These are phyloP conservation scores for Leccinum angustisporum DNA, from an alignment of 1,284 basidiomycete species.

Conservation along the genomic window DNA sequence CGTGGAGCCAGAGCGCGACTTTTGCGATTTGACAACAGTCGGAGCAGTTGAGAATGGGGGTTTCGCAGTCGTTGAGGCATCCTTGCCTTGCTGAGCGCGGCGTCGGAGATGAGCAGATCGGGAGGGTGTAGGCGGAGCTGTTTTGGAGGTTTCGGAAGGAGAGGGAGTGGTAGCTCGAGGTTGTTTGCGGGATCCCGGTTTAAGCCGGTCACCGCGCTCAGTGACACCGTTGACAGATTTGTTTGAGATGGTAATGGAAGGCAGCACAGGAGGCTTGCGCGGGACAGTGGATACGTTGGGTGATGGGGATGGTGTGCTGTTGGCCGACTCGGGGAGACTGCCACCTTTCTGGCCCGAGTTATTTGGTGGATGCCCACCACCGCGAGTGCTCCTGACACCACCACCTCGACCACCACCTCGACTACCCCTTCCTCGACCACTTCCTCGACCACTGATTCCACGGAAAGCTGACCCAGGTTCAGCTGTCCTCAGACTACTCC, in stretches of 20 bases:
- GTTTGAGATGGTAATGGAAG: slow-evolving; percentile 9
- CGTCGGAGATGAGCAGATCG: slow-evolving; percentile 42
- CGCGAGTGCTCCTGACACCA: slow-evolving; percentile 30
- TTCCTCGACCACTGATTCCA: slow-evolving; percentile 32
- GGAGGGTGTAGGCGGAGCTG: slow-evolving; percentile 35
- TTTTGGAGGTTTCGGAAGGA: slow-evolving; percentile 32
- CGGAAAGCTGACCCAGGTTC: slow-evolving; percentile 54
- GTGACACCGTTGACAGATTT: slow-evolving; percentile 15
- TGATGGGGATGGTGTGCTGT: slow-evolving; percentile 23
- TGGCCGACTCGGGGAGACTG: slow-evolving; percentile 19
- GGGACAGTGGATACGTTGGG: slow-evolving; percentile 20
- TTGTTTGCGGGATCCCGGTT: slow-evolving; percentile 37
- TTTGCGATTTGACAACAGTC: slow-evolving; percentile 24
- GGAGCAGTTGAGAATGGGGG: slow-evolving; percentile 7
- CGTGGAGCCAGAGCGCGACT: slow-evolving; percentile 18
- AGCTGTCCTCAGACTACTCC: slow-evolving; percentile 40
- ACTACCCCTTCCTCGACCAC: slow-evolving; percentile 31
- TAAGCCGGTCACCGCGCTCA: slow-evolving; percentile 35
- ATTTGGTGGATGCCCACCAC: slow-evolving; percentile 30
- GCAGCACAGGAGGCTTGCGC: slow-evolving; percentile 20
- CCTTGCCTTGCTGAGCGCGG: slow-evolving; percentile 35
- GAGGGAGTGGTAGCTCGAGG: slow-evolving; percentile 35
- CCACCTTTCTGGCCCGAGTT: slow-evolving; percentile 31
- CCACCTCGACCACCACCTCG: slow-evolving; percentile 31
- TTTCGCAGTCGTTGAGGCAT: slow-evolving; percentile 14